A percentile compares a stretch with the other conserved stretches of the same genome.
phyloP scores from a whole-genome alignment of 2,329 filamentous ascomycete species.

The Zymoseptoria passerinii region DNA sequence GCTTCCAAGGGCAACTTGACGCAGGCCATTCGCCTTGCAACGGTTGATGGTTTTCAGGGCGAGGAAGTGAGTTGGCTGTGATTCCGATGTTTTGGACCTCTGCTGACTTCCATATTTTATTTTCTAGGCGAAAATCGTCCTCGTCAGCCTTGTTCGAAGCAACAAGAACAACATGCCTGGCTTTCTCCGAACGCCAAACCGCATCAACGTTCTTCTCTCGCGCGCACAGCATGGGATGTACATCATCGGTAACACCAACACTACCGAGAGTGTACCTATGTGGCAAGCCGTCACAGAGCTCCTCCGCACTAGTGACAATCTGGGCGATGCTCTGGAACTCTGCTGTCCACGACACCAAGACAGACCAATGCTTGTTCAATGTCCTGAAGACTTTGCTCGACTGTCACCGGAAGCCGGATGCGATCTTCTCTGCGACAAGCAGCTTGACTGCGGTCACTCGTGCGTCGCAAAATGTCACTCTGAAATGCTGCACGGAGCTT shows the following conservation, averaged over 20 bases:
- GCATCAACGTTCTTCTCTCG: constrained; percentile 61
- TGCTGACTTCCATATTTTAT: too few species aligned
- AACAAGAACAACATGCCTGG: constrained; percentile 51
- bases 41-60: constrained; percentile 59
- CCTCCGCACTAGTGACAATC: constrained; percentile 37
- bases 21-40: constrained; percentile 10
- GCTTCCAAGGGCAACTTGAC: constrained; percentile 5
- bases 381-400: constrained; percentile 50
- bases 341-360: constrained; percentile 54
- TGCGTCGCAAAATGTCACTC: constrained; percentile 41
- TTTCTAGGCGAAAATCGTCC: constrained; percentile 57
- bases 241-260: constrained; percentile 44
- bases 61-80: neutral
- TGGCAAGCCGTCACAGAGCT: constrained; percentile 53
- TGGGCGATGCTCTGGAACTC: constrained; percentile 47
- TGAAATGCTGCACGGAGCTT: constrained; percentile 34
- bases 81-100: too few species aligned
- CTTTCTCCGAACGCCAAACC: constrained; percentile 58
- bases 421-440: constrained; percentile 39
- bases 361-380: constrained; percentile 41
- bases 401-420: constrained; percentile 57
- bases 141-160: constrained; percentile 64
- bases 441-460: constrained; percentile 39
- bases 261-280: constrained; percentile 44
- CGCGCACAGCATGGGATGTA: constrained; percentile 65